These are phyloP conservation scores for Pisolithus orientalis DNA, from an alignment of 768 basidiomycete genomes.

Conservation along the genomic window DNA sequence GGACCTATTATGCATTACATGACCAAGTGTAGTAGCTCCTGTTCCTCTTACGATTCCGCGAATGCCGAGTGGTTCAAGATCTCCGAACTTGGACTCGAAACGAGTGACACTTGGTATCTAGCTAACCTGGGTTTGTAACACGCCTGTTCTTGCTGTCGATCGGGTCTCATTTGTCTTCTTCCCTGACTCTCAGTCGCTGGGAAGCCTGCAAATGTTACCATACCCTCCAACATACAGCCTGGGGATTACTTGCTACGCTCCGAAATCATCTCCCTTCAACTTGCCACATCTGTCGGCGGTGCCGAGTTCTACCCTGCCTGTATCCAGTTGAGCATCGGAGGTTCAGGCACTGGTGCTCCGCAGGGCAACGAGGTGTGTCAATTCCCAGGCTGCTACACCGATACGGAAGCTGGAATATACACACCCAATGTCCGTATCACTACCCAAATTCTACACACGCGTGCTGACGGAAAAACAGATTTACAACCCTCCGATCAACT, in stretches of 20 bases:
- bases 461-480: constrained; percentile 12
- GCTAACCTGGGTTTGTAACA: constrained; percentile 38
- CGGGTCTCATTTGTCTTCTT: background rate
- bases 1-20: constrained; percentile 75
- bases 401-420: constrained; percentile 64
- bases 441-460: background rate
- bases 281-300: constrained; percentile 45
- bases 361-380: constrained; percentile 36
- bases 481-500: constrained; percentile 28
- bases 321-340: constrained; percentile 24
- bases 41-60: constrained; percentile 52
- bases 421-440: constrained; percentile 34
- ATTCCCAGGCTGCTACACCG: constrained; percentile 67
- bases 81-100: constrained; percentile 40
- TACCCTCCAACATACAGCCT: constrained; percentile 48
- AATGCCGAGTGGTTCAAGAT: constrained; percentile 73
- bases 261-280: constrained; percentile 74
- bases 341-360: constrained; percentile 17
- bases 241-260: constrained; percentile 74
- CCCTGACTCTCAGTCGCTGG: constrained; percentile 27
- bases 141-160: background rate
- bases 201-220: constrained; percentile 31
- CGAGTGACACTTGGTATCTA: constrained; percentile 42
- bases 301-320: constrained; percentile 38
- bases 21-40: constrained; percentile 51